Evolutionary conservation across 1,139 yeast species (phyloP).

Genomic region (Blastobotrys capitulatus): DNA sequence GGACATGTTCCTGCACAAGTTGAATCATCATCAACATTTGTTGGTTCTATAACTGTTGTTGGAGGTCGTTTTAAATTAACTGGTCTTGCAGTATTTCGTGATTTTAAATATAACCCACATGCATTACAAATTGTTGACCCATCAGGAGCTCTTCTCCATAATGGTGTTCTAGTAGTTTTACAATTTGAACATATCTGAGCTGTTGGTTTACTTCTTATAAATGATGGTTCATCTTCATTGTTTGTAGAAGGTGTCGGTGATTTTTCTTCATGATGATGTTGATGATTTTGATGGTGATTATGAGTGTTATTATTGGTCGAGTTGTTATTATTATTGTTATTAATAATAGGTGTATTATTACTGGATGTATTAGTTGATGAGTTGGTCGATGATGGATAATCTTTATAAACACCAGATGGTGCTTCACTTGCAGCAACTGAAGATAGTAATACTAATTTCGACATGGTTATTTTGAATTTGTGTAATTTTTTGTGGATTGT

Average conservation of each 20-base stretch:
- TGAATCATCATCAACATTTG: background rate
- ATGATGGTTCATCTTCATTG: background rate
- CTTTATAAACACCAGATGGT: constrained; percentile 1
- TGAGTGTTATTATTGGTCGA: background rate
- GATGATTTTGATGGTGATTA: constrained; percentile 4
- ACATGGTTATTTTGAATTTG: constrained; percentile 13
- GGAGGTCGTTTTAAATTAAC: constrained; percentile 68
- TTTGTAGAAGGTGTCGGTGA: background rate
- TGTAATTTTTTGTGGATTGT: background rate
- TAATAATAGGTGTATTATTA: background rate
- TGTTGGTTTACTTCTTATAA: constrained; percentile 11
- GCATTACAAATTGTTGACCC: constrained; percentile 66
- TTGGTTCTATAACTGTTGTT: constrained; percentile 23
- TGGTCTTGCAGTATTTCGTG: constrained; percentile 40
- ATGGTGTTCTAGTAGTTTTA: constrained; percentile 62
- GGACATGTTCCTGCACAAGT: constrained; percentile 54
- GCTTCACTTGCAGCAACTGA: constrained; percentile 20
- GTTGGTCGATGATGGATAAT: background rate
- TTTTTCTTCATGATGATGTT: background rate
- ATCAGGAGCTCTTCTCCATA: constrained; percentile 65
- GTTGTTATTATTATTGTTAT: background rate
- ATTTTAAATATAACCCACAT: constrained; percentile 51
- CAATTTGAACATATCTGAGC: constrained; percentile 57
- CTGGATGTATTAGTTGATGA: background rate
- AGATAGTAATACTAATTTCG: constrained; percentile 23